Evolutionary conservation across 78 protist genomes (phyloP).

Genomic region (Dictyostelium intermedium): DNA sequence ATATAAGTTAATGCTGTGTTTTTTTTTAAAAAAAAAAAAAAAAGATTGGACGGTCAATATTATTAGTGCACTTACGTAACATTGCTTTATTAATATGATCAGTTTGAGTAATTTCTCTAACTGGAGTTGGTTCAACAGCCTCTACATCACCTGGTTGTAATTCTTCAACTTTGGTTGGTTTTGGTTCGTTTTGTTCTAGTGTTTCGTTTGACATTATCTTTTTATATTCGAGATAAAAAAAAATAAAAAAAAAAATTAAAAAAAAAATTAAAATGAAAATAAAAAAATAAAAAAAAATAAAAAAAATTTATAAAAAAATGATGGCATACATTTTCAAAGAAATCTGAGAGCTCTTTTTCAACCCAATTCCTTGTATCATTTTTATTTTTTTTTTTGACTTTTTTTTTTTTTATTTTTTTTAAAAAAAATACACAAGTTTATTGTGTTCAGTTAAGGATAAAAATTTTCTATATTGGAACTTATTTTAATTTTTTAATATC

Average conservation of each 20-base stretch:
- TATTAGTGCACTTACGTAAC: slow-evolving; percentile 21
- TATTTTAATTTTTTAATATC: no score
- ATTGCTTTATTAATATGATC: slow-evolving; percentile 57
- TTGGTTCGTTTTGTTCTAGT: background rate
- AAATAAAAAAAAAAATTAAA: background rate
- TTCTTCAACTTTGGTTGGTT: background rate
- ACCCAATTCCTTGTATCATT: no score
- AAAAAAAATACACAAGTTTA: no score
- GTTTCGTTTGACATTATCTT: background rate
- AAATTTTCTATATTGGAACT: no score
- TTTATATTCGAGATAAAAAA: background rate
- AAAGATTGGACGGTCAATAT: background rate
- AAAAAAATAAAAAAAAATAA: background rate
- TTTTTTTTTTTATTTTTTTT: no score
- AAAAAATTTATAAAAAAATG: background rate
- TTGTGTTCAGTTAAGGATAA: no score
- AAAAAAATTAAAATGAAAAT: background rate
- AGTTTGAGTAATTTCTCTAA: slow-evolving; percentile 33
- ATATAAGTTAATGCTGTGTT: background rate
- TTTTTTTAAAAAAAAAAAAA: background rate
- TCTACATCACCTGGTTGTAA: background rate
- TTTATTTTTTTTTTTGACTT: no score
- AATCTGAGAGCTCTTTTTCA: no score
- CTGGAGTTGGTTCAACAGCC: background rate
- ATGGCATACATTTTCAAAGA: background rate